Conservation (phyloP, 768 basidiomycete species). For the Mycena rosella region DNA sequence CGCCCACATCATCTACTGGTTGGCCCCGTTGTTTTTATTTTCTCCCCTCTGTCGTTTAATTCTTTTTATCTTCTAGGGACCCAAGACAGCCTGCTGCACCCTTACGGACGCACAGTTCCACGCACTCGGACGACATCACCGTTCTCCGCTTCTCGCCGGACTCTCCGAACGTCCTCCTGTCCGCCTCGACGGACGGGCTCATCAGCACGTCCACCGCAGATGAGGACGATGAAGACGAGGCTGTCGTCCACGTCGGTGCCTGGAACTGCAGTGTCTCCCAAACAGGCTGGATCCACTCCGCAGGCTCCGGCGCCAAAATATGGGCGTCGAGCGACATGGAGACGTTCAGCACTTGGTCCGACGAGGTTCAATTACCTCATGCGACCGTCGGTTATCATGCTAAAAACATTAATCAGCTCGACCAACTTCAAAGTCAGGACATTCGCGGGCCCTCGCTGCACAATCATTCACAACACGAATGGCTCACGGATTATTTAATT, state of each 20-base stretch:
- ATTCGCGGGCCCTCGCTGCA: conserved; percentile 77
- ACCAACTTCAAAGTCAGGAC: conserved; percentile 66
- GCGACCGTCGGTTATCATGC: not conserved
- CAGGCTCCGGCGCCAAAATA: conserved; percentile 53
- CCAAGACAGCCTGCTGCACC: conserved; percentile 81
- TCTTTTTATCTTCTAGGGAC: conserved; percentile 69
- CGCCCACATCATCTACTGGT: conserved; percentile 90
- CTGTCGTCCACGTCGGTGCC: conserved; percentile 83
- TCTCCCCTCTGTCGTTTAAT: not conserved
- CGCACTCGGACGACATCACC: conserved; percentile 95
- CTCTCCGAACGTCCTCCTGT: conserved; percentile 68
- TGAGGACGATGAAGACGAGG: conserved; percentile 92
- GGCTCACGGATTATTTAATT: conserved; percentile 87
- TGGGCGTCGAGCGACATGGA: conserved; percentile 98
- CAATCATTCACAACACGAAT: conserved; percentile 61
- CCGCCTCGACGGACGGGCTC: conserved; percentile 88
- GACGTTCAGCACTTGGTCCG: conserved; percentile 87
- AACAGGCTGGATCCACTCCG: conserved; percentile 72
- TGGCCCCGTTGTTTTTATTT: not conserved
- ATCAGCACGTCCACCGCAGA: conserved; percentile 76
- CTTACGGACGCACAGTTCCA: conserved; percentile 82
- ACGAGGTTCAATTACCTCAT: conserved; percentile 61
- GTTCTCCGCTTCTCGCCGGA: conserved; percentile 69
- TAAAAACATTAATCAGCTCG: conserved; percentile 59
- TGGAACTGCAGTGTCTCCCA: conserved; percentile 88